Evolutionary conservation across 257 asterid genomes (phyloP).

Genomic region (Rubia yunnanensis): DNA sequence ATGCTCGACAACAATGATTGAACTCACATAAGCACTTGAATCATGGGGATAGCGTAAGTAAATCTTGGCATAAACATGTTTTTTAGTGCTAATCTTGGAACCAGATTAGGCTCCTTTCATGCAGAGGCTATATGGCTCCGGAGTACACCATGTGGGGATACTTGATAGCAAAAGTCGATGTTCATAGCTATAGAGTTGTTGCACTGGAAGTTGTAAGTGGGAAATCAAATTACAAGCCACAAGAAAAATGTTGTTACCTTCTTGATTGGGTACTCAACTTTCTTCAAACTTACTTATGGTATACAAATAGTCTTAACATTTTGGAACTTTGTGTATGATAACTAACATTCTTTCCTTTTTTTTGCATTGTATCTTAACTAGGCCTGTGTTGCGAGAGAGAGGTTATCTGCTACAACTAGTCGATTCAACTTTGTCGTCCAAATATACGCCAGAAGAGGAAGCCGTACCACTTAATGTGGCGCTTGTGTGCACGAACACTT

Average conservation of each 20-base stretch:
- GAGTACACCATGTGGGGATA: slow-evolving; percentile 90
- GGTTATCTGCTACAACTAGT: slow-evolving; percentile 59
- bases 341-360: not conserved
- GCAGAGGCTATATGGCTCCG: slow-evolving; percentile 97
- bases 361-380: slow-evolving; percentile 18
- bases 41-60: slow-evolving; percentile 91
- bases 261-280: too few relatives aligned
- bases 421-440: slow-evolving; percentile 61
- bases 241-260: too few relatives aligned
- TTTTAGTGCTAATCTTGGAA: not conserved
- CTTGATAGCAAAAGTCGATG: too few relatives aligned
- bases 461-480: slow-evolving; percentile 61
- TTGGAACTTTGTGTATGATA: too few relatives aligned
- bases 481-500: slow-evolving; percentile 72
- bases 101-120: not conserved
- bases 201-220: too few relatives aligned
- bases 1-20: slow-evolving; percentile 68
- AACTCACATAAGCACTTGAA: slow-evolving; percentile 83
- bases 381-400: slow-evolving; percentile 86
- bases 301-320: too few relatives aligned
- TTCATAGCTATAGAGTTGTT: too few relatives aligned
- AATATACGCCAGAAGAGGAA: slow-evolving; percentile 60
- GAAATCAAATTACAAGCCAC: too few relatives aligned
- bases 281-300: too few relatives aligned
- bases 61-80: not conserved